These are phyloP conservation scores for Tolypocladium pustulatum DNA, from an alignment of 2,329 filamentous ascomycete genomes.

Conservation along the genomic window DNA sequence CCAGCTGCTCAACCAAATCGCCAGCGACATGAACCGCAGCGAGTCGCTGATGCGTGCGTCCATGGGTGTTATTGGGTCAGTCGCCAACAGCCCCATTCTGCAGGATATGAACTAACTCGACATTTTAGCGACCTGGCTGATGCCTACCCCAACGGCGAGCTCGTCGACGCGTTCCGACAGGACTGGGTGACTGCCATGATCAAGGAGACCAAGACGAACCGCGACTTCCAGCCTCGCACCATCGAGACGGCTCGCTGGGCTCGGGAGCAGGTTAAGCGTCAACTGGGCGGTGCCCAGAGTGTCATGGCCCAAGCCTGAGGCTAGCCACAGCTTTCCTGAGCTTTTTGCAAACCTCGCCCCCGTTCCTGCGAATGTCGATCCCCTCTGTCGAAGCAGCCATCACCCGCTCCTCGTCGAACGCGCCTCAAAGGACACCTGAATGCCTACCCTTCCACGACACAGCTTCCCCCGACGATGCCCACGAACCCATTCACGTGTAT, in stretches of 20 bases:
- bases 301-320: constrained; percentile 41
- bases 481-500: constrained; percentile 26
- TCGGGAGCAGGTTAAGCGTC: constrained; percentile 92
- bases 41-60: constrained; percentile 86
- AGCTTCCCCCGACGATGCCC: constrained; percentile 23
- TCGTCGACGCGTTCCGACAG: constrained; percentile 72
- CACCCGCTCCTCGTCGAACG: neutral
- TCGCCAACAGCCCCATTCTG: constrained; percentile 3
- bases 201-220: constrained; percentile 82
- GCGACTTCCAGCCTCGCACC: constrained; percentile 75
- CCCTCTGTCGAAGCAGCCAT: neutral
- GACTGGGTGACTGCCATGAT: constrained; percentile 88
- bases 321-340: neutral
- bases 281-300: constrained; percentile 46
- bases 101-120: neutral
- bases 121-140: constrained; percentile 76
- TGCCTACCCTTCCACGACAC: constrained; percentile 13
- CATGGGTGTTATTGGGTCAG: constrained; percentile 95
- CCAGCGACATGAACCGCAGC: constrained; percentile 75
- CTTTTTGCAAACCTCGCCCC: neutral
- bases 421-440: neutral
- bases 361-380: neutral
- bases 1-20: constrained; percentile 70
- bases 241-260: constrained; percentile 96
- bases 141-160: constrained; percentile 83